Evolutionary conservation across 148 eudicot species (phyloP), one percentile per base, ranked within the genome.

Genomic region (Limonium bicolor): DNA sequence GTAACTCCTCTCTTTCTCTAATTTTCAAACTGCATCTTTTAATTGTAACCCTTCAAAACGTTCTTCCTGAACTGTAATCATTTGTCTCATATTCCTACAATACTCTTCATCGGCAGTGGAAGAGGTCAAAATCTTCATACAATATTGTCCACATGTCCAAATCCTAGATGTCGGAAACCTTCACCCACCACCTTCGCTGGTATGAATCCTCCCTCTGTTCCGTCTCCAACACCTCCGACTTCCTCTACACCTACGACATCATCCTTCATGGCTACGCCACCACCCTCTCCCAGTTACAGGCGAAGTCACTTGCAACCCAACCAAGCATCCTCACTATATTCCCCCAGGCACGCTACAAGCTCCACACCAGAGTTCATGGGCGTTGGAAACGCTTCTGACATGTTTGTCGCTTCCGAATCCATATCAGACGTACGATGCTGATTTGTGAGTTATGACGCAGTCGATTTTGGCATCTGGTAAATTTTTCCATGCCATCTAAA

Each of bases 351-450:
- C 26, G 34, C 12, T 76, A 76, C 58, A 60, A 68, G 42, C 64
- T 76, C 6, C 78, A 76, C 58, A 76, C 83, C 83, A 17, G 50
- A 44, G 24, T 76, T 76, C 17, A 66, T 76, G 2, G 83, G 83
- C 0, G 70, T 76, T 6, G 78, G 68, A 35, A 15, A 45, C 16
- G 46, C 26, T 10, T 37, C 65, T 0, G 57, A 59, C 13, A 13
- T 48, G n/a, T 59, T 68, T 32, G 50, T 62, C 4, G 65, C 53
- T 43, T 61, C 72, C 0, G 39, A 18, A 1, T n/a, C 55, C 9
- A 46, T 21, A 1, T 34, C 67, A 20, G 78, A 76, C 11, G 78
- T 76, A n/a, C n/a, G n/a, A n/a, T n/a, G n/a, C n/a, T n/a, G n/a
- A n/a, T n/a, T n/a, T n/a, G n/a, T n/a, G n/a, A n/a, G n/a, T n/a